Conservation (phyloP, 2,329 filamentous ascomycete species). For the Aaosphaeria pasadenensis region DNA sequence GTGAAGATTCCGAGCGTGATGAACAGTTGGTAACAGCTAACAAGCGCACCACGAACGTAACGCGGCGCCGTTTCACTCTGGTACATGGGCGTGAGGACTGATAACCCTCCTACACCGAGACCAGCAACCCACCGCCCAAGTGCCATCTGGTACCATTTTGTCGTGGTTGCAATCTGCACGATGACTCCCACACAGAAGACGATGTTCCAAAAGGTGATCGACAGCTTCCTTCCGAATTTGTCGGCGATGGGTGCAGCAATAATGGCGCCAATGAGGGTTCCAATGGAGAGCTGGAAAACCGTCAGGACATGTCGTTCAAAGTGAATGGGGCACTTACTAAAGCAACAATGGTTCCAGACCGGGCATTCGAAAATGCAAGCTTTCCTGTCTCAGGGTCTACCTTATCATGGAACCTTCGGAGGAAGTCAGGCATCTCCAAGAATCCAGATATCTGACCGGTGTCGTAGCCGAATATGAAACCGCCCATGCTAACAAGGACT, state of each 20-base stretch:
- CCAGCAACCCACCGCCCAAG: conserved; percentile 64
- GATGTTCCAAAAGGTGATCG: conserved; percentile 61
- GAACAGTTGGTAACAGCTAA: conserved; percentile 65
- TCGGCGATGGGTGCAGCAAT: conserved; percentile 58
- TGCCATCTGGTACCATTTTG: conserved; percentile 62
- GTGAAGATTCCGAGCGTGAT: conserved; percentile 65
- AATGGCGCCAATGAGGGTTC: conserved; percentile 71
- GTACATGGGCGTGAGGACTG: conserved; percentile 59
- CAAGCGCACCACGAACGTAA: conserved; percentile 61
- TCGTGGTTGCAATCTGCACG: conserved; percentile 60
- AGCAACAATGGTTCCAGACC: conserved; percentile 33
- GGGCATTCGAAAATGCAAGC: conserved; percentile 26
- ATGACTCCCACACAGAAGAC: conserved; percentile 54
- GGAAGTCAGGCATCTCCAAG: conserved; percentile 35
- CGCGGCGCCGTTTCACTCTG: conserved; percentile 65
- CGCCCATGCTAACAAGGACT: conserved; percentile 33
- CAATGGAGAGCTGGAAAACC: conserved; percentile 56
- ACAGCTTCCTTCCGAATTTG: conserved; percentile 57
- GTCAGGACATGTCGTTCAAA: conserved; percentile 1
- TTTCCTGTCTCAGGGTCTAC: conserved; percentile 17
- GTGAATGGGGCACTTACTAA: conserved; percentile 14
- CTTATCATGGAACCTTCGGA: conserved; percentile 25
- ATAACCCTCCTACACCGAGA: conserved; percentile 62
- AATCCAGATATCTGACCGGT: conserved; percentile 34
- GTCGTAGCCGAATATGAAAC: conserved; percentile 36